These are phyloP conservation scores for Cruciata laevipes DNA, from an alignment of 257 asterid genomes.

Conservation along the genomic window DNA sequence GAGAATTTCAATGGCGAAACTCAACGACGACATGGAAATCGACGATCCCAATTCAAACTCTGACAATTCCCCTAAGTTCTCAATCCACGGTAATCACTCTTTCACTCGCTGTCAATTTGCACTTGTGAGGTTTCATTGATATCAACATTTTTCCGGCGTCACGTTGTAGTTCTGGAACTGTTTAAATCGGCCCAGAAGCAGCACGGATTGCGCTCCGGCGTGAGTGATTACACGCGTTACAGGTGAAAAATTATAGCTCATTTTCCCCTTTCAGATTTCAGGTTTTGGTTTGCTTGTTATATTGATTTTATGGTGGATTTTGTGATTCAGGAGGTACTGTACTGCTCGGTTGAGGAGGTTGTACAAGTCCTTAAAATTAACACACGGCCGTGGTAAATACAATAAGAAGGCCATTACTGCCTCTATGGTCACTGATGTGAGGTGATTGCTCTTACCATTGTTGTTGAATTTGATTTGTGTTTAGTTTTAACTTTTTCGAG, in stretches of 20 bases:
- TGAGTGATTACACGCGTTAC: constrained; percentile 86
- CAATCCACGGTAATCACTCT: constrained; percentile 47
- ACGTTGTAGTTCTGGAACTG: constrained; percentile 62
- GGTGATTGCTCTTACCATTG: constrained; percentile 34
- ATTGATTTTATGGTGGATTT: background rate
- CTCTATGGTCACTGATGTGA: constrained; percentile 75
- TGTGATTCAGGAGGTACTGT: constrained; percentile 74
- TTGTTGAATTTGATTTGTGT: constrained; percentile 5
- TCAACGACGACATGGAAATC: constrained; percentile 62
- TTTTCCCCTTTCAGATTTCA: background rate
- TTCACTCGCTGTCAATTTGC: background rate
- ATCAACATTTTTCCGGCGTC: background rate
- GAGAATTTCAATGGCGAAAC: constrained; percentile 43
- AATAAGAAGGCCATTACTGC: constrained; percentile 57
- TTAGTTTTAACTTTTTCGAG: background rate
- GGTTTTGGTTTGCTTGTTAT: background rate
- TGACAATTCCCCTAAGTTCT: constrained; percentile 58
- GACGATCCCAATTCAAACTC: constrained; percentile 44
- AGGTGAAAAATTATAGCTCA: constrained; percentile 34
- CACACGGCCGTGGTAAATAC: constrained; percentile 93
- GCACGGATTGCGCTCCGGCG: constrained; percentile 75
- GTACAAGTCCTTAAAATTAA: constrained; percentile 89
- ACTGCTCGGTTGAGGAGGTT: constrained; percentile 82
- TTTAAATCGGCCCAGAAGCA: constrained; percentile 96
- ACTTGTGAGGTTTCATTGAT: background rate